phyloP scores from a whole-genome alignment of 306 rosid genomes.

The Hippophae tibetana region DNA sequence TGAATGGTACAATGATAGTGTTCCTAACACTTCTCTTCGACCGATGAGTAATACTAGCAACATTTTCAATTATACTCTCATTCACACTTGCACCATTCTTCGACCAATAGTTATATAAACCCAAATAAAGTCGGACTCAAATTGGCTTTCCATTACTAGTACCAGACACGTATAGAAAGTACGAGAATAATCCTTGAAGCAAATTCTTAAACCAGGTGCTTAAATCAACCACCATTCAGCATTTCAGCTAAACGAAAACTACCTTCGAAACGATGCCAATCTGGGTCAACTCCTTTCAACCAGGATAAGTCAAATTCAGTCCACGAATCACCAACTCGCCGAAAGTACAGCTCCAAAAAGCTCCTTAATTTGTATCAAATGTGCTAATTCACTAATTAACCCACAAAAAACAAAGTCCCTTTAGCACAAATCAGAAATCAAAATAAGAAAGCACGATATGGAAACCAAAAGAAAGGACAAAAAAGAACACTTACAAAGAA shows the following conservation, averaged over 20 bases:
- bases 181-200: not conserved
- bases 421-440: constrained; percentile 38
- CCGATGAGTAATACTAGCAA: no score
- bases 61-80: no score
- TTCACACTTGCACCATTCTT: no score
- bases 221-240: constrained; percentile 27
- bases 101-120: no score
- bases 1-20: no score
- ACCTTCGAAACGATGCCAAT: constrained; percentile 37
- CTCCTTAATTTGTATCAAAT: constrained; percentile 21
- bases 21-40: no score
- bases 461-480: not conserved
- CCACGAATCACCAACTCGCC: constrained; percentile 24
- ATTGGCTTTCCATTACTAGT: constrained; percentile 6
- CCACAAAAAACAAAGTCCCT: constrained; percentile 16
- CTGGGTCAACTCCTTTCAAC: constrained; percentile 37
- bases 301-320: constrained; percentile 27
- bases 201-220: constrained; percentile 8
- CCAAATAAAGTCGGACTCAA: constrained; percentile 1
- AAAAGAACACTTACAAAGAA: not conserved
- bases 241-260: constrained; percentile 25
- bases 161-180: constrained; percentile 4
- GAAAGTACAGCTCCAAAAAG: constrained; percentile 22
- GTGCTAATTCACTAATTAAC: constrained; percentile 22
- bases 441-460: constrained; percentile 10